These are phyloP conservation scores for Globisporangium megalacanthum DNA, from an alignment of 352 stramenopile species.

Conservation along the genomic window DNA sequence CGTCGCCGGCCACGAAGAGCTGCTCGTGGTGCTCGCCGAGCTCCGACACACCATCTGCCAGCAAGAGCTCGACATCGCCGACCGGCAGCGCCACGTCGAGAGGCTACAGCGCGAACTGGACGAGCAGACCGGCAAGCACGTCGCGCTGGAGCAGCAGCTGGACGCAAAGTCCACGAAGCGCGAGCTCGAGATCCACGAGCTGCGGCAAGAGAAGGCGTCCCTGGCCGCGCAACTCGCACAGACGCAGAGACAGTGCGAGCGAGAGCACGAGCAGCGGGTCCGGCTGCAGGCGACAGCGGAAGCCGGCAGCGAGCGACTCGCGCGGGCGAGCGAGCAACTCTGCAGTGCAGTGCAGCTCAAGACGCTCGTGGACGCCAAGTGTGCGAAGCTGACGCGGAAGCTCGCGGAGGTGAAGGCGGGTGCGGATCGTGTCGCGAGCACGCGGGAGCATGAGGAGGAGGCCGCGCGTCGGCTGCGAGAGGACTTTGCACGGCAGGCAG, in stretches of 20 bases:
- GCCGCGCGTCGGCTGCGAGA: slow-evolving; percentile 13
- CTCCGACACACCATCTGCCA: slow-evolving; percentile 72
- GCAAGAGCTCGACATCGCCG: slow-evolving; percentile 51
- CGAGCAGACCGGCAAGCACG: slow-evolving; percentile 19
- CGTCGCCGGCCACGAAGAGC: slow-evolving; percentile 67
- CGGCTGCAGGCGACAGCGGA: slow-evolving; percentile 14
- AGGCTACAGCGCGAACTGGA: slow-evolving; percentile 19
- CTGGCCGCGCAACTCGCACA: slow-evolving; percentile 25
- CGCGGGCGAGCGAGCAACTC: slow-evolving; percentile 17
- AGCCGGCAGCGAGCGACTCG: slow-evolving; percentile 15
- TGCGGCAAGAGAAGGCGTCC: slow-evolving; percentile 22
- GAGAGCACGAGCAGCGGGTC: slow-evolving; percentile 14
- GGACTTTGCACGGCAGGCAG: slow-evolving; percentile 18
- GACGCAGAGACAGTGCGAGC: slow-evolving; percentile 22
- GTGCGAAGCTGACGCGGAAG: slow-evolving; percentile 17
- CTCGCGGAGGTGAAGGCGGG: slow-evolving; percentile 15
- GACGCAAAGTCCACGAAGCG: slow-evolving; percentile 11
- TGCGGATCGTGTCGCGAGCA: slow-evolving; percentile 8
- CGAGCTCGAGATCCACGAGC: slow-evolving; percentile 17
- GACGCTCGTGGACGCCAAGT: slow-evolving; percentile 17
- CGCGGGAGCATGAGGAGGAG: slow-evolving; percentile 17
- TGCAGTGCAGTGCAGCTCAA: slow-evolving; percentile 19
- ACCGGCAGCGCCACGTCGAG: slow-evolving; percentile 16
- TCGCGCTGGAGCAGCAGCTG: slow-evolving; percentile 17
- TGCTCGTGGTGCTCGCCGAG: slow-evolving; percentile 69